Conservation (phyloP, 805 yeast genomes). For the Myxozyma neotropica region DNA sequence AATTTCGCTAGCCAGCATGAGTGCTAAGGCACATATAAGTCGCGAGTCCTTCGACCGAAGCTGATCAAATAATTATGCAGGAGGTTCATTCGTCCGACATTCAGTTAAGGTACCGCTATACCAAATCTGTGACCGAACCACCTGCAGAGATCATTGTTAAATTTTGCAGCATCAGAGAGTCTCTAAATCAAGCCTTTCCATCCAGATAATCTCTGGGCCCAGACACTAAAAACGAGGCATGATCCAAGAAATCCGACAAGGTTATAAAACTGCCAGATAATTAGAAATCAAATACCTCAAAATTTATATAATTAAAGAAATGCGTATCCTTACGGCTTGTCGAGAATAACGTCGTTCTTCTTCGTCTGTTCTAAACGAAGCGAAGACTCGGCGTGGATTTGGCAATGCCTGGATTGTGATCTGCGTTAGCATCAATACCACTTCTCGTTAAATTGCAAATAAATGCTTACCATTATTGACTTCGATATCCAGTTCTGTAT, state of each 20-base stretch:
- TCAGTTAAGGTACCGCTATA: too few relatives aligned
- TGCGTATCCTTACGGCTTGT: constrained; percentile 54
- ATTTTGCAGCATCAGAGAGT: too few relatives aligned
- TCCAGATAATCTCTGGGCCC: constrained; percentile 57
- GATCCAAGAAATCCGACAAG: constrained; percentile 78
- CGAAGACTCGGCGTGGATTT: constrained; percentile 74
- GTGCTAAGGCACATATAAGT: too few relatives aligned
- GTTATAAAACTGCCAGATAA: constrained; percentile 54
- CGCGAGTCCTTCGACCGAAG: too few relatives aligned
- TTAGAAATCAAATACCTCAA: not conserved
- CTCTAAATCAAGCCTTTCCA: constrained; percentile 26
- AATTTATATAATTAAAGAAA: not conserved
- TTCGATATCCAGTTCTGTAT: too few relatives aligned
- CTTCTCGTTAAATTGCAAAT: not conserved
- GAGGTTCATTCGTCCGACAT: too few relatives aligned
- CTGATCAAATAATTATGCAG: too few relatives aligned
- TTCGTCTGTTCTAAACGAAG: constrained; percentile 82
- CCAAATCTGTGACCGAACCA: too few relatives aligned
- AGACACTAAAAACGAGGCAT: constrained; percentile 77
- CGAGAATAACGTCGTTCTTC: constrained; percentile 79
- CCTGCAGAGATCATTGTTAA: too few relatives aligned
- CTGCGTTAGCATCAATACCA: not conserved
- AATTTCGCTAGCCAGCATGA: too few relatives aligned
- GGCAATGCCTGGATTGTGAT: constrained; percentile 55
- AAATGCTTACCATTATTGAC: not conserved